Percentiles rank a stretch among this genome's conserved stretches.
These are phyloP conservation scores for Amphibolis antarctica DNA, from an alignment of 106 monocot species.

Conservation along the genomic window DNA sequence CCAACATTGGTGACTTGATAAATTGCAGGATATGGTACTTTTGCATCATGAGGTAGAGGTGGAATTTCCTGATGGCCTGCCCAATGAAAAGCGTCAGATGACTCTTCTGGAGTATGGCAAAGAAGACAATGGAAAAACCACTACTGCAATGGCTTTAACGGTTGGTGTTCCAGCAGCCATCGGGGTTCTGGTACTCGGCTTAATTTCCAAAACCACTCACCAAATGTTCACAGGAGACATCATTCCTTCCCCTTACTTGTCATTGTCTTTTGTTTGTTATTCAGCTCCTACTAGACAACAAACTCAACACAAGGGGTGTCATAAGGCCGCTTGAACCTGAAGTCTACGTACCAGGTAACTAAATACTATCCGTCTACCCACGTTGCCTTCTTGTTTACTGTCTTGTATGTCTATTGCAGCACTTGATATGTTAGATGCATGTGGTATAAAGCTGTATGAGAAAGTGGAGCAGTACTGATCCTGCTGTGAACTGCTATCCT, in stretches of 20 bases:
- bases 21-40: slow-evolving; percentile 85
- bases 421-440: slow-evolving; percentile 64
- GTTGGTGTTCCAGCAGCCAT: slow-evolving; percentile 91
- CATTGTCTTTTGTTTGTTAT: slow-evolving; percentile 9
- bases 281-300: slow-evolving; percentile 71
- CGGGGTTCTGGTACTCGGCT: slow-evolving; percentile 56
- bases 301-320: slow-evolving; percentile 52
- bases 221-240: neutral
- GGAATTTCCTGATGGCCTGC: slow-evolving; percentile 52
- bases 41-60: slow-evolving; percentile 88
- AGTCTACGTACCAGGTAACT: slow-evolving; percentile 72
- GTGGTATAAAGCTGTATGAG: slow-evolving; percentile 64
- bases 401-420: slow-evolving; percentile 29
- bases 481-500: neutral
- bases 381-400: neutral
- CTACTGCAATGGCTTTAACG: slow-evolving; percentile 82
- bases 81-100: slow-evolving; percentile 49
- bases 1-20: too few relatives aligned
- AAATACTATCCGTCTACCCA: neutral
- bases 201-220: neutral
- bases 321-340: slow-evolving; percentile 77
- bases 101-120: slow-evolving; percentile 80
- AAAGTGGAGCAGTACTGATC: slow-evolving; percentile 41
- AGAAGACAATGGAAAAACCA: slow-evolving; percentile 48
- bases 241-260: neutral